A percentile compares a stretch with the other conserved stretches of the same genome.
phyloP scores from a whole-genome alignment of 805 yeast genomes.

The Teunomyces kruisii region DNA sequence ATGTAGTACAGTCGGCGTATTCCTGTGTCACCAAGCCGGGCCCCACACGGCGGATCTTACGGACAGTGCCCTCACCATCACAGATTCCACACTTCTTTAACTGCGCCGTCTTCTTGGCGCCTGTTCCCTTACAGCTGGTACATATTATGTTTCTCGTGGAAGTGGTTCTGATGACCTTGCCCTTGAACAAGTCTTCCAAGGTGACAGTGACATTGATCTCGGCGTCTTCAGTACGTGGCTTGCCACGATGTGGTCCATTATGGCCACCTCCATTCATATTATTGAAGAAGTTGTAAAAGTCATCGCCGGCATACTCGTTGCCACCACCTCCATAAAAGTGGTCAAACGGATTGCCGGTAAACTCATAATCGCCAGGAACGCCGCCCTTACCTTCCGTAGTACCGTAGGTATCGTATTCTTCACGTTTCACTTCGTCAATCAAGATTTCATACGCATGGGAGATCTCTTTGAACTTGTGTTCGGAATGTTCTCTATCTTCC shows the following conservation, averaged over 20 bases:
- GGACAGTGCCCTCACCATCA: slow-evolving; percentile 65
- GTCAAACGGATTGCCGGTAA: slow-evolving; percentile 39
- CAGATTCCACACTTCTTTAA: slow-evolving; percentile 63
- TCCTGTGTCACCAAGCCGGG: slow-evolving; percentile 75
- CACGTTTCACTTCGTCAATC: slow-evolving; percentile 63
- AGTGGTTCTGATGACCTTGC: slow-evolving; percentile 74
- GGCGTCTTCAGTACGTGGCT: slow-evolving; percentile 63
- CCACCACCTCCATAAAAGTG: slow-evolving; percentile 33
- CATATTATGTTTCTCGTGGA: slow-evolving; percentile 75
- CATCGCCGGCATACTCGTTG: slow-evolving; percentile 62
- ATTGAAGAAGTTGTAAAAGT: slow-evolving; percentile 70
- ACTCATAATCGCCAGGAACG: slow-evolving; percentile 13
- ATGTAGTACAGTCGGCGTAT: slow-evolving; percentile 58
- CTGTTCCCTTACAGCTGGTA: slow-evolving; percentile 70
- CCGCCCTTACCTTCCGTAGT: slow-evolving; percentile 28
- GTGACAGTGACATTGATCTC: slow-evolving; percentile 62
- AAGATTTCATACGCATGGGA: slow-evolving; percentile 83
- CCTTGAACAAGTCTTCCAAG: slow-evolving; percentile 74
- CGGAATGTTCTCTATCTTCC: slow-evolving; percentile 65
- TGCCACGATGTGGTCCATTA: slow-evolving; percentile 14
- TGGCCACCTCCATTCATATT: slow-evolving; percentile 33
- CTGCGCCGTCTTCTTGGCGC: slow-evolving; percentile 62
- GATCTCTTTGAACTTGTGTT: slow-evolving; percentile 76
- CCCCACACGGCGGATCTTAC: slow-evolving; percentile 61
- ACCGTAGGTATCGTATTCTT: slow-evolving; percentile 60